phyloP scores from a whole-genome alignment of 768 basidiomycete species.

The Mycena leptocephala region DNA sequence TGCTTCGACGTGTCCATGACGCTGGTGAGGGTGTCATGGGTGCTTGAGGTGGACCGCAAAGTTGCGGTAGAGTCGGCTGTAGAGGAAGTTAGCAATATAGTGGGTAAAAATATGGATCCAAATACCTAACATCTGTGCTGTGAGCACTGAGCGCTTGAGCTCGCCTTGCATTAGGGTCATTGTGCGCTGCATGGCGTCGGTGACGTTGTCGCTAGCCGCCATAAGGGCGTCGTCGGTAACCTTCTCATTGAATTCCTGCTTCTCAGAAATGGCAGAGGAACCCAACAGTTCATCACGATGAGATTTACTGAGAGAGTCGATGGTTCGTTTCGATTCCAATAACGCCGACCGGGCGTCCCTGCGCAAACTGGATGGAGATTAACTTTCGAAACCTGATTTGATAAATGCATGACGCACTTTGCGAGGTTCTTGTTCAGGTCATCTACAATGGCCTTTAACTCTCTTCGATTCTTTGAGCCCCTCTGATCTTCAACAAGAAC shows the following conservation, averaged over 20 bases:
- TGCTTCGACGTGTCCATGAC: constrained; percentile 87
- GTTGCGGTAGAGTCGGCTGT: constrained; percentile 86
- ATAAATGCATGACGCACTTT: constrained; percentile 56
- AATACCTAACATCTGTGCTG: constrained; percentile 88
- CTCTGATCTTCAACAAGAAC: constrained; percentile 82
- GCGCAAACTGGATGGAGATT: constrained; percentile 62
- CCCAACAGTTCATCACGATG: constrained; percentile 80
- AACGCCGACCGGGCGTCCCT: constrained; percentile 79
- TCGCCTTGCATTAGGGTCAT: constrained; percentile 92
- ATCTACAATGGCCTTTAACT: constrained; percentile 66
- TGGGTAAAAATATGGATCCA: not conserved
- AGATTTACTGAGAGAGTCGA: constrained; percentile 74
- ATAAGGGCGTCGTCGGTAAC: constrained; percentile 89
- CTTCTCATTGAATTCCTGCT: constrained; percentile 70
- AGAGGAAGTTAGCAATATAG: not conserved
- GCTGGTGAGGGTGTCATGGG: constrained; percentile 82
- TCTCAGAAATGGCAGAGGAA: constrained; percentile 66
- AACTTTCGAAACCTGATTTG: not conserved
- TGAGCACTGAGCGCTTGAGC: constrained; percentile 90
- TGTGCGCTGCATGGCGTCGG: constrained; percentile 89
- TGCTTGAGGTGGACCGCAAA: constrained; percentile 79
- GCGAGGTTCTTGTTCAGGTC: constrained; percentile 64
- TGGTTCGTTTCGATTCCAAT: constrained; percentile 80
- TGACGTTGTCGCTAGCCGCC: constrained; percentile 92
- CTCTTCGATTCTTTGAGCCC: constrained; percentile 66